Evolutionary conservation across 2,329 filamentous ascomycete genomes (phyloP).

Genomic region (Hirsutella minnesotensis): DNA sequence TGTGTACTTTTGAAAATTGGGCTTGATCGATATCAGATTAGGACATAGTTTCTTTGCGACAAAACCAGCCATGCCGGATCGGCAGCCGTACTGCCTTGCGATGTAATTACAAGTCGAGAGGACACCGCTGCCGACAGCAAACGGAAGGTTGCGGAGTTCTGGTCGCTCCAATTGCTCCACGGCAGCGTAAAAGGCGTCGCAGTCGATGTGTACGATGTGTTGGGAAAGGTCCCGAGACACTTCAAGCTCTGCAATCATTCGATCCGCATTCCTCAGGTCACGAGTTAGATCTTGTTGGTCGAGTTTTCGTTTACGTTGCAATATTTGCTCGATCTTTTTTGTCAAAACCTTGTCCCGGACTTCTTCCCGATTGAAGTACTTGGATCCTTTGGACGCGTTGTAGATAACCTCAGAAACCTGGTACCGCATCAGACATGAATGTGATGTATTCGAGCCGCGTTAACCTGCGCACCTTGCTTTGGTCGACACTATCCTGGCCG

Average conservation of each 20-base stretch:
- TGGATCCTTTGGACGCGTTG: conserved; percentile 89
- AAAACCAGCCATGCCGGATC: conserved; percentile 92
- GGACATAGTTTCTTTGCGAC: conserved; percentile 93
- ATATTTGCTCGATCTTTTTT: conserved; percentile 70
- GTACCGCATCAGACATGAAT: neutral
- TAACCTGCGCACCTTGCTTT: conserved; percentile 50
- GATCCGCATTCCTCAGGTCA: conserved; percentile 67
- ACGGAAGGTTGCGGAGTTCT: conserved; percentile 75
- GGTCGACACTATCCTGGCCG: conserved; percentile 87
- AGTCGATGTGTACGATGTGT: conserved; percentile 82
- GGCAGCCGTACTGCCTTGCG: conserved; percentile 78
- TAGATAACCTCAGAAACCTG: conserved; percentile 93
- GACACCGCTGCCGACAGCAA: conserved; percentile 70
- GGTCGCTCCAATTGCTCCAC: conserved; percentile 79
- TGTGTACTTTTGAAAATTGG: conserved; percentile 84
- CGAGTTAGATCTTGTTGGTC: conserved; percentile 63
- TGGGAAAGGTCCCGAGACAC: conserved; percentile 69
- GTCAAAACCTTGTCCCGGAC: conserved; percentile 71
- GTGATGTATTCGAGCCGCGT: neutral
- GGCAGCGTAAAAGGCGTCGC: conserved; percentile 94
- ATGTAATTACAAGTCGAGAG: conserved; percentile 71
- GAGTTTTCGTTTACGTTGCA: conserved; percentile 62
- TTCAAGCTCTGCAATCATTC: conserved; percentile 71
- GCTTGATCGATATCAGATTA: conserved; percentile 65
- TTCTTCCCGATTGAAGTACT: conserved; percentile 90